Conservation (phyloP, 306 rosid genomes). For the Vigna nakashimae region DNA sequence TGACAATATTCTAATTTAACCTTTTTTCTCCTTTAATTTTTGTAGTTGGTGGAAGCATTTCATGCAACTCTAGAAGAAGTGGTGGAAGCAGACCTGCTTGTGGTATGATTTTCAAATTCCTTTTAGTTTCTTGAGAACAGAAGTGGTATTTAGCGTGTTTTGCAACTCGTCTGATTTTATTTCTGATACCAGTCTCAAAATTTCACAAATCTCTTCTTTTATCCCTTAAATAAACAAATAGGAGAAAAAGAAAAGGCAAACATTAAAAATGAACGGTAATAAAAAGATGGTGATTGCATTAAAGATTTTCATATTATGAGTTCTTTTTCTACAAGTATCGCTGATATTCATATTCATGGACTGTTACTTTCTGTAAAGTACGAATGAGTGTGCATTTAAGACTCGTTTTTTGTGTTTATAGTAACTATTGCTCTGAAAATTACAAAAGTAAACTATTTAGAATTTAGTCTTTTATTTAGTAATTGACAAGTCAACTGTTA, state of each 20-base stretch:
- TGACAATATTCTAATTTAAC: conserved; percentile 33
- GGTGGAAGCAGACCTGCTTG: conserved; percentile 95
- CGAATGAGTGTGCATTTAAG: background rate
- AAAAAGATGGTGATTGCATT: background rate
- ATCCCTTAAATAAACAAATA: background rate
- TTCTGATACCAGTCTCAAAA: conserved; percentile 15
- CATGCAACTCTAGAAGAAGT: conserved; percentile 98
- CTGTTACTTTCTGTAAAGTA: background rate
- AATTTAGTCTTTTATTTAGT: conserved; percentile 23
- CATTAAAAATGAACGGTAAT: conserved; percentile 25
- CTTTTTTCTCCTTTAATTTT: conserved; percentile 23
- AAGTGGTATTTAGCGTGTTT: conserved; percentile 35
- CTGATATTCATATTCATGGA: background rate
- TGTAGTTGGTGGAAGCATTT: conserved; percentile 93
- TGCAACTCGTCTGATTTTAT: conserved; percentile 23
- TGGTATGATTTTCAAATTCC: conserved; percentile 65
- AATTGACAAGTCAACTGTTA: conserved; percentile 28
- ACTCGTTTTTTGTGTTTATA: conserved; percentile 2
- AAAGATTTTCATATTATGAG: background rate
- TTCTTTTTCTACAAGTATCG: conserved; percentile 11
- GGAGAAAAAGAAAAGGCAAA: background rate
- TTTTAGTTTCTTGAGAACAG: conserved; percentile 33
- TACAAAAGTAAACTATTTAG: background rate
- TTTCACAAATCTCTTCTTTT: background rate
- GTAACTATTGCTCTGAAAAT: background rate